Evolutionary conservation across 1,284 basidiomycete species (phyloP), one percentile per base, ranked within the genome.

Genomic region (Puccinia polysora): DNA sequence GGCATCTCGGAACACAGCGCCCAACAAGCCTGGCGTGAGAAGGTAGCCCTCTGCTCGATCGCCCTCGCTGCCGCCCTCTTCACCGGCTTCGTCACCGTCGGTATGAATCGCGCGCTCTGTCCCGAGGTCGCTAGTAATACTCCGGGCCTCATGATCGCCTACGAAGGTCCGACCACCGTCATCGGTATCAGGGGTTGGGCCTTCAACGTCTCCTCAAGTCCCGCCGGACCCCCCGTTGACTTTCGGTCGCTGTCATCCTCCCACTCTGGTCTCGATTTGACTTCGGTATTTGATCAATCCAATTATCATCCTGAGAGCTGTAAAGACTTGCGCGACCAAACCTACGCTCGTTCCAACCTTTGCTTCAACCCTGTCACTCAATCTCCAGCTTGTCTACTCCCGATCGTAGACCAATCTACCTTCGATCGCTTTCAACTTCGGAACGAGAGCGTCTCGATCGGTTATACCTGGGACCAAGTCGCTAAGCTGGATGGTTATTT

Each of bases 1-100:
- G 64, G 73, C 64, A 60, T 74, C 77, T 76, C 76, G 60, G 76
- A 79, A 25, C 78, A 77, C 20, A 77, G 78, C 63, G 79, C 86
- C 73, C 84, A 87, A 75, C 91, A 97, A 81, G 96, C 96, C 0
- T 99, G 96, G 96, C 86, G 96, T 76, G 96, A 99, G 81, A 99
- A 98, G 83, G 87, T 97, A 74, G 87, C 93, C 5, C 84, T 99
- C 7, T 97, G 93, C 80, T 86, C 89, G 80, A 88, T 96, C 78
- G 89, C 92, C 65, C 77, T 86, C 73, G 38, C 91, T 28, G 81
- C 97, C 28, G 96, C 93, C 76, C 88, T 83, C 25, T 81, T 85
- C 59, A 86, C 97, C 65, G 95, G 90, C 8, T 99, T 97, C 81
- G 84, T 89, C 73, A 98, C 96, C 56, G 91, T 99, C 78, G 96